phyloP scores from a whole-genome alignment of 1,139 yeast species.

The Lodderomyces parapsilosis region DNA sequence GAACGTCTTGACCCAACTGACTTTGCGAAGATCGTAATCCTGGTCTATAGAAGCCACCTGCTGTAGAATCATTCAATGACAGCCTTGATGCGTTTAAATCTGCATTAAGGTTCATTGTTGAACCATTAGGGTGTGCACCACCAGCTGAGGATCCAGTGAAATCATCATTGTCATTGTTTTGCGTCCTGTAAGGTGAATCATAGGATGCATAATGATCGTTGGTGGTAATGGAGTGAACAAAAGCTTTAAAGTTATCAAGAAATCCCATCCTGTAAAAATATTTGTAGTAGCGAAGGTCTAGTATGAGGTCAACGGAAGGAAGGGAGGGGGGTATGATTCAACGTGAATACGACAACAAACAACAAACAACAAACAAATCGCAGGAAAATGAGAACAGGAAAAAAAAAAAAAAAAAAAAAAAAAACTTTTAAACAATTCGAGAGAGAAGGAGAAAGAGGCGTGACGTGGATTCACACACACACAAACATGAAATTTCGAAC shows the following conservation, averaged over 20 bases:
- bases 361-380: no score
- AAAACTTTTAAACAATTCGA: no score
- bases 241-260: constrained; percentile 46
- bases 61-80: constrained; percentile 25
- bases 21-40: constrained; percentile 35
- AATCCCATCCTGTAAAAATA: constrained; percentile 36
- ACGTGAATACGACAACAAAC: no score
- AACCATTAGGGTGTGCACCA: constrained; percentile 7
- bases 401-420: no score
- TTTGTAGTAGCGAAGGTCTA: no score
- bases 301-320: no score
- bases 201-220: constrained; percentile 65
- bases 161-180: constrained; percentile 3
- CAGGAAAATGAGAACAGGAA: no score
- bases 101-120: constrained; percentile 9
- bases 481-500: no score
- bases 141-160: constrained; percentile 2
- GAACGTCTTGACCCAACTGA: constrained; percentile 26
- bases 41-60: constrained; percentile 31
- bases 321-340: no score
- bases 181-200: constrained; percentile 42
- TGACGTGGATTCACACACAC: no score
- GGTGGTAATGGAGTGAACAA: constrained; percentile 61
- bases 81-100: constrained; percentile 24
- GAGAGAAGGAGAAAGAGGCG: no score